Percentiles rank a stretch among this genome's conserved stretches.
Evolutionary conservation across 768 basidiomycete species (phyloP).

Genomic region (Lactifluus pinguis): DNA sequence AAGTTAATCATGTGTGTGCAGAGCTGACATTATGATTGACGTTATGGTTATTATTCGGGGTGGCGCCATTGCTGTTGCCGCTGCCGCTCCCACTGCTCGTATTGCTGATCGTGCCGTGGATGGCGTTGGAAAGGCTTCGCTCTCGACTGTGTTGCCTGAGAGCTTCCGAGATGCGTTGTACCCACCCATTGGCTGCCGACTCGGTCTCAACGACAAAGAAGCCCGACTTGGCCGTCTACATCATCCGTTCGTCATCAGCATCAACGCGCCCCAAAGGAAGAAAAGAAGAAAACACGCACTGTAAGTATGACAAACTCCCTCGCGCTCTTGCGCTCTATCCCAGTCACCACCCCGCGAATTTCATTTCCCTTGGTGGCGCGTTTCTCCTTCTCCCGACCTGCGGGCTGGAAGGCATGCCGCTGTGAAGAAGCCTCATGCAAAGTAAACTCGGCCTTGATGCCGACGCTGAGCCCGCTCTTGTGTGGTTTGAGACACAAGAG

Average conservation of each 20-base stretch:
- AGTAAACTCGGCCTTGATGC: constrained; percentile 46
- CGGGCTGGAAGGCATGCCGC: constrained; percentile 16
- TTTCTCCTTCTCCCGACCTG: constrained; percentile 41
- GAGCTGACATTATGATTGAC: constrained; percentile 6
- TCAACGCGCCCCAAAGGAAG: neutral
- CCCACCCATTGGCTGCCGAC: constrained; percentile 9
- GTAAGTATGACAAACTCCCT: constrained; percentile 54
- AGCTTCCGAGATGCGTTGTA: constrained; percentile 12
- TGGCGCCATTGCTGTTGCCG: neutral
- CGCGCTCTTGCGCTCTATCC: constrained; percentile 45
- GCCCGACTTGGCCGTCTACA: constrained; percentile 17
- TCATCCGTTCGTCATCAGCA: neutral
- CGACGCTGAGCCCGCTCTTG: constrained; percentile 29
- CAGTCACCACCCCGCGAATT: constrained; percentile 31
- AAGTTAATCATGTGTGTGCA: constrained; percentile 12
- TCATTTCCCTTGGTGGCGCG: constrained; percentile 29
- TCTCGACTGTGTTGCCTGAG: constrained; percentile 6
- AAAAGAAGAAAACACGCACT: constrained; percentile 30
- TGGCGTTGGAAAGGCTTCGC: neutral
- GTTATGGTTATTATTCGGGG: neutral
- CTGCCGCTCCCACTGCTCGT: too few relatives aligned
- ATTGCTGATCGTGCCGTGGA: neutral
- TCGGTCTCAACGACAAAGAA: constrained; percentile 17
- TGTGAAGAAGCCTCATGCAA: constrained; percentile 23
- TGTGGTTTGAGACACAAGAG: constrained; percentile 48